Conservation (phyloP, 495 filamentous ascomycete species). For the Penicillium malachiteum region DNA sequence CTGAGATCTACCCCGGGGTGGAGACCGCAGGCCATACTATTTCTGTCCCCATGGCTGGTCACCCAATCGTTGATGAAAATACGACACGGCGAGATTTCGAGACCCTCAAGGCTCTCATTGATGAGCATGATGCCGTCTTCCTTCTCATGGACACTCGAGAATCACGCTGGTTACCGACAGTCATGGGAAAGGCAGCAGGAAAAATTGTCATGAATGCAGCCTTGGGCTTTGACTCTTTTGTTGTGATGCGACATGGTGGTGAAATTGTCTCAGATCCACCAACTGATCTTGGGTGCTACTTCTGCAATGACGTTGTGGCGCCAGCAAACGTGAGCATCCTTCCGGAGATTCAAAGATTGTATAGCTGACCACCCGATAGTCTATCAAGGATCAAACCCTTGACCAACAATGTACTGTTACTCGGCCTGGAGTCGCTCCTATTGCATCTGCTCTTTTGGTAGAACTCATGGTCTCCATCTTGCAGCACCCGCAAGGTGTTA, state of each 20-base stretch:
- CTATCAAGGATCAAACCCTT: constrained; percentile 86
- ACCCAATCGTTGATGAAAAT: constrained; percentile 72
- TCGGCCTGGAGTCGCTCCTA: constrained; percentile 84
- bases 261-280: constrained; percentile 31
- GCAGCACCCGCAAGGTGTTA: constrained; percentile 70
- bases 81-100: constrained; percentile 71
- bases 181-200: constrained; percentile 89
- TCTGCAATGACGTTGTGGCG: constrained; percentile 96
- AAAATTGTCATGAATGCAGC: constrained; percentile 98
- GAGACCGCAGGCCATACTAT: constrained; percentile 74
- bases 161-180: constrained; percentile 92
- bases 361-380: constrained; percentile 59
- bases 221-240: constrained; percentile 92
- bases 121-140: constrained; percentile 90
- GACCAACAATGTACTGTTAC: constrained; percentile 99
- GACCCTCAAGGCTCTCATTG: constrained; percentile 68
- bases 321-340: constrained; percentile 75
- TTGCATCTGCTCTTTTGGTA: constrained; percentile 89
- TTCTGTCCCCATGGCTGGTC: constrained; percentile 92
- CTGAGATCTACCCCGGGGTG: constrained; percentile 88
- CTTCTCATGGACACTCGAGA: constrained; percentile 96
- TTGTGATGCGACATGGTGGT: constrained; percentile 93
- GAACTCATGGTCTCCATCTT: constrained; percentile 84
- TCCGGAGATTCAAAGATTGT: background rate
- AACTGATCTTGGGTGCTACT: constrained; percentile 85